These are phyloP conservation scores for Jatropha multifida DNA, from an alignment of 441 rosid species.

Conservation along the genomic window DNA sequence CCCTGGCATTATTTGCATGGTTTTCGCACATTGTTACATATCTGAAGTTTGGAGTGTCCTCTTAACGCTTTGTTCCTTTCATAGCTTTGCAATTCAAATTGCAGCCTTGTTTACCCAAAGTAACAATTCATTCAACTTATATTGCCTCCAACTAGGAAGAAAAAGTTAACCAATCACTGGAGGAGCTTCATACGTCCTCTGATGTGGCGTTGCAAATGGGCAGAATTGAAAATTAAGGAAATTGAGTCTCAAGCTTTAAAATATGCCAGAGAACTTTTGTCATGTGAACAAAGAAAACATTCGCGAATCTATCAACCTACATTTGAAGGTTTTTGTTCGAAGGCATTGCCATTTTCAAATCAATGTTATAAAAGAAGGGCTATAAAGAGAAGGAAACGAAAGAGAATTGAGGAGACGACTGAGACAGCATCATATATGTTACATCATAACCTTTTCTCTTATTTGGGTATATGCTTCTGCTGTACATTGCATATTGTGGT, in stretches of 20 bases:
- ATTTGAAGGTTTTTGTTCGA: constrained; percentile 58
- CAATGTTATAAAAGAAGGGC: constrained; percentile 52
- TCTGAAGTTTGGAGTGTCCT: constrained; percentile 1
- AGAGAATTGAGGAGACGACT: constrained; percentile 61
- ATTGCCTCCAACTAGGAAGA: constrained; percentile 54
- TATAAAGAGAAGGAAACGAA: constrained; percentile 72
- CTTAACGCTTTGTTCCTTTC: not conserved
- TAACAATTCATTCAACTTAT: constrained; percentile 7
- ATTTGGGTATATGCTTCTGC: constrained; percentile 51
- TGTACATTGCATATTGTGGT: constrained; percentile 20
- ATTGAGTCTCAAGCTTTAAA: constrained; percentile 60
- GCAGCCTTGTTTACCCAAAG: not conserved
- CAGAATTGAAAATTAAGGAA: constrained; percentile 72
- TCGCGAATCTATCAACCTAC: constrained; percentile 41
- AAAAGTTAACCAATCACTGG: constrained; percentile 86
- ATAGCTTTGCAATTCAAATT: not conserved
- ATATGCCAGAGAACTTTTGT: constrained; percentile 57
- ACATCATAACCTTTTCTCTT: constrained; percentile 65
- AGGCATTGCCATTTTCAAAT: constrained; percentile 61
- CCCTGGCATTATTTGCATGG: not conserved
- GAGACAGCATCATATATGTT: constrained; percentile 57
- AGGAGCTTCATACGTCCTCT: constrained; percentile 76
- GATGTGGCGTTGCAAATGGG: constrained; percentile 96
- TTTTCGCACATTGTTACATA: not conserved
- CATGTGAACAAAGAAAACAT: constrained; percentile 49